Evolutionary conservation across 495 filamentous ascomycete species (phyloP), one percentile per base, ranked within the genome.

Genomic region (Hypoxylon crocopeplum): DNA sequence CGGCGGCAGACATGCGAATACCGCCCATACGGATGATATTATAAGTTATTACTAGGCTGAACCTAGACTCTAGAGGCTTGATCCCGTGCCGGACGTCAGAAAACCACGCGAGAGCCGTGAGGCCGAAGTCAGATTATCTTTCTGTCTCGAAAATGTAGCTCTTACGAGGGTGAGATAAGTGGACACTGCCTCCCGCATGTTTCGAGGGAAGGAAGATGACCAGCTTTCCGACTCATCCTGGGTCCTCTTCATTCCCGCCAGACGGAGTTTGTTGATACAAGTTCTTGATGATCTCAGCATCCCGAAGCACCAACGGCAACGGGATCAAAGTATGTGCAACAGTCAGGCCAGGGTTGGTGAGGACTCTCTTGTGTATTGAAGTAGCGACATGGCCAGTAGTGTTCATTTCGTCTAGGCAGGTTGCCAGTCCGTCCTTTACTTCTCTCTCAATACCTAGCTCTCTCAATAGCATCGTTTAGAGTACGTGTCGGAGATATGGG

Each of bases 21-120:
- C 38, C 48, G 7, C 22, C 46, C 13, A 30, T 50, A 30, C 79
- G 69, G 6, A 79, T 70, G 20, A 86, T 69, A 49, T 83, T 86
- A 56, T 83, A 85, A 0, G 75, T 79, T 16, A 84, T 58, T 7
- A 82, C 80, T 11, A 79, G 55, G 6, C 81, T 78, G 56, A 76
- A 72, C 4, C 82, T 80, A 15, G 72, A 75, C 10, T 48, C 63
- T 1, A 86, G 72, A 0, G 72, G 76, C 15, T 71, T 74, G 27
- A 83, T 69, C 61, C 79, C 79, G 56, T 84, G 81, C 5, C 61
- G 70, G 15, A 84, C 78, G 56, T 84, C 79, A 0, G 79, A 71
- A 63, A 77, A 75, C 81, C 79, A 84, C 7, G 79, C 75, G 4
- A 78, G 59, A 42, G 71, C 77, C 7, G 76, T 76, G 11, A 69